Evolutionary conservation across 768 basidiomycete genomes (phyloP), one percentile per base, ranked within the genome.

Genomic region (Fomitopsis serialis): DNA sequence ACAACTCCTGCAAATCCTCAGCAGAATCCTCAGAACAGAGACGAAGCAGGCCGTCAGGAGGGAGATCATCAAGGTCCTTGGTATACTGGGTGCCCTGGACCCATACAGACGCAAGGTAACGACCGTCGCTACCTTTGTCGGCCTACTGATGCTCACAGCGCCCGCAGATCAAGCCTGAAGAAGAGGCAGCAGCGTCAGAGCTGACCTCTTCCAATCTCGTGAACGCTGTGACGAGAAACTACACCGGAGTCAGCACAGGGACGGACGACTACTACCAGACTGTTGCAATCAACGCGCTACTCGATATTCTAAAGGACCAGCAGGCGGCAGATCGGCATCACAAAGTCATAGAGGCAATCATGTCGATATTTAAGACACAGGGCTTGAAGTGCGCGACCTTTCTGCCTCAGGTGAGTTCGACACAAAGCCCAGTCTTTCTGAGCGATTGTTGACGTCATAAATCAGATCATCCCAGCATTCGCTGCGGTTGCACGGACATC

Each of bases 331-430:
- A 76, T 52, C 87, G 92, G 61, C 94, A 98, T 62, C 89, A 97
- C 63, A 89, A 85, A 22, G 96, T 95, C 45, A 94, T 98, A 53
- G 94, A 98, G 66, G 94, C 94, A 1, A 89, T 99, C 61, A 98
- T 98, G 92, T 88, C 92, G 44, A 98, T 99, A 56, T 99, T 98
- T 79, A 94, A 95, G 70, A 97, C 94, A 0, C 95, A 98, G 65
- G 94, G 96, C 13, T 72, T 98, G 65, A 94, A 95, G 76, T 97
- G 93, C 67, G 94, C 96, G 19, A 82, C 90, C 1, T 98, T 98
- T 71, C 72, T 99, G 23, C 91, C 96, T 42, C 94, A 97, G 77
- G 92, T 93, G 65, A 48, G 67, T 46, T 32, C 21, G 13, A 2
- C 22, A 24, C 8, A 15, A 22, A 5, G 2, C n/a, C 13, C 19